phyloP scores from a whole-genome alignment of 495 filamentous ascomycete species.

The Podospora conica region DNA sequence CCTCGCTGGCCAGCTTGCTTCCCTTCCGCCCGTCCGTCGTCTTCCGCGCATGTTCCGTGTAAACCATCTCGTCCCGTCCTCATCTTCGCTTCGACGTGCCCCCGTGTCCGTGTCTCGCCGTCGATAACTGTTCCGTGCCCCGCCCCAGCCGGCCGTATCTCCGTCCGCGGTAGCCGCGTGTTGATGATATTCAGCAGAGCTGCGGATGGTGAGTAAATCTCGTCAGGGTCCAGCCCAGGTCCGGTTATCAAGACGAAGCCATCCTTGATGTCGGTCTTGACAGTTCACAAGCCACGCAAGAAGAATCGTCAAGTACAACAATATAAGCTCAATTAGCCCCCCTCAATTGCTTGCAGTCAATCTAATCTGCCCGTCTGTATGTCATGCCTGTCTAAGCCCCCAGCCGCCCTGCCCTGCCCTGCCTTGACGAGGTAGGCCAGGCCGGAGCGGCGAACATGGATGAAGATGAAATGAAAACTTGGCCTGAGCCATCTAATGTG shows the following conservation, averaged over 20 bases:
- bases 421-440: background rate
- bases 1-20: background rate
- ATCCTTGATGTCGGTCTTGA: too few relatives aligned
- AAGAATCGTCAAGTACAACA: background rate
- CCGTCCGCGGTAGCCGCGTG: too few relatives aligned
- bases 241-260: background rate
- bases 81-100: background rate
- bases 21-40: background rate
- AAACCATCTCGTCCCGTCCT: too few relatives aligned
- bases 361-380: conserved; percentile 8
- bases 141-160: too few relatives aligned
- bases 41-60: background rate
- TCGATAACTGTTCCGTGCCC: too few relatives aligned
- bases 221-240: too few relatives aligned
- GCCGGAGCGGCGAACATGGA: background rate
- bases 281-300: background rate
- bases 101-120: background rate
- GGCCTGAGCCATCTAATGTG: background rate
- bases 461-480: background rate
- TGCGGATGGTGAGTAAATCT: background rate
- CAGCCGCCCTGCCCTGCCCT: too few relatives aligned
- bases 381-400: background rate
- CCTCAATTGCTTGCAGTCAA: conserved; percentile 31
- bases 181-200: background rate
- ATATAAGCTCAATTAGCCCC: background rate